Conservation (phyloP, 257 asterid species). For the Misopates orontium region DNA sequence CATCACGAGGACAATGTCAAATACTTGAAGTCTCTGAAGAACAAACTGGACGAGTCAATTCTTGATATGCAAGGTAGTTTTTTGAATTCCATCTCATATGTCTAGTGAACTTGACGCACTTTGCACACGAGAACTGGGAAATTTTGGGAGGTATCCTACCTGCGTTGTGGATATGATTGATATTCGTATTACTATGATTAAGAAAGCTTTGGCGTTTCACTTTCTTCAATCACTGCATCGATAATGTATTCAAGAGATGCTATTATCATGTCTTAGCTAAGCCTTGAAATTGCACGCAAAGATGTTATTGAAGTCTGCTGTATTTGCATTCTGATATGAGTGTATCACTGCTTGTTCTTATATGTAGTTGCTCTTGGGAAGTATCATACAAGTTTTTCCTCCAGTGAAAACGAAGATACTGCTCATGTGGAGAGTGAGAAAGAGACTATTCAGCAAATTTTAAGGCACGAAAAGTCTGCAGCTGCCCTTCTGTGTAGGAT, state of each 20-base stretch:
- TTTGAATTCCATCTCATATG: constrained; percentile 9
- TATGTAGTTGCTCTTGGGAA: constrained; percentile 60
- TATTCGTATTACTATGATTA: too few relatives aligned
- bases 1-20: constrained; percentile 64
- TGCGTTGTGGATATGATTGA: too few relatives aligned
- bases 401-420: constrained; percentile 33
- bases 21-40: constrained; percentile 45
- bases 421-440: constrained; percentile 39
- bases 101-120: neutral
- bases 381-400: constrained; percentile 35
- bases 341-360: constrained; percentile 22
- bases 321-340: constrained; percentile 5
- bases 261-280: neutral
- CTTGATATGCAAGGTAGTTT: constrained; percentile 58
- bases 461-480: constrained; percentile 57
- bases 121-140: neutral
- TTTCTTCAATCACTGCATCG: neutral
- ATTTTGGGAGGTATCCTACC: neutral
- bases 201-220: neutral
- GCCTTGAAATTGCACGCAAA: constrained; percentile 17
- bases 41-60: constrained; percentile 54
- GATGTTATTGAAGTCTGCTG: constrained; percentile 19
- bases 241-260: neutral
- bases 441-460: constrained; percentile 45
- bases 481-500: constrained; percentile 58